Percentiles rank a stretch among this genome's conserved stretches.
phyloP scores from a whole-genome alignment of 345 rosid genomes.

The Aethionema arabicum region DNA sequence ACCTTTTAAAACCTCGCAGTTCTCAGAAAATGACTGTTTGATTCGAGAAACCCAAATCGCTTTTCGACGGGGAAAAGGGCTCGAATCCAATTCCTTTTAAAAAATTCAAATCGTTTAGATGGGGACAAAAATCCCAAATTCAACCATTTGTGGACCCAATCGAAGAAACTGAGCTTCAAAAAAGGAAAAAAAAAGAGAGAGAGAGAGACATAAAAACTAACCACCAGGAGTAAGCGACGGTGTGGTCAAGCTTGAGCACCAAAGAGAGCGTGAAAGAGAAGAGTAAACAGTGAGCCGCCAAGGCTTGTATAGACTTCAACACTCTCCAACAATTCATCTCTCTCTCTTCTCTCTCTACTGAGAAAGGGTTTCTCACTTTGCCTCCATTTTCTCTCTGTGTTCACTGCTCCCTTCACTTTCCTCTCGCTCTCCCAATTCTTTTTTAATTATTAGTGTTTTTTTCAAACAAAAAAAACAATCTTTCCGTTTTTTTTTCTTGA shows the following conservation, averaged over 20 bases:
- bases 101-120: constrained; percentile 5
- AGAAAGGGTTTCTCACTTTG: constrained; percentile 7
- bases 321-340: constrained; percentile 82
- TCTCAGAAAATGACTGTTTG: neutral
- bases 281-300: constrained; percentile 74
- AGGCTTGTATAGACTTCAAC: constrained; percentile 81
- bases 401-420: neutral
- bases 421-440: neutral
- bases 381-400: constrained; percentile 16
- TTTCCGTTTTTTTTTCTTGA: too few relatives aligned
- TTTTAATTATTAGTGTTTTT: too few relatives aligned
- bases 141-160: neutral
- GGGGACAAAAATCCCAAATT: neutral
- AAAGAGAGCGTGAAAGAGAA: constrained; percentile 69
- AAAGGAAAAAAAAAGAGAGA: neutral
- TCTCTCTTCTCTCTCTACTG: constrained; percentile 15
- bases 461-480: too few relatives aligned
- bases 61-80: neutral
- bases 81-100: neutral
- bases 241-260: constrained; percentile 66
- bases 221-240: constrained; percentile 80
- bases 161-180: neutral
- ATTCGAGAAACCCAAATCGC: constrained; percentile 1
- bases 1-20: neutral
- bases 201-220: constrained; percentile 34